Evolutionary conservation across 352 stramenopile species (phyloP).

Genomic region (Pythium plurisporium): DNA sequence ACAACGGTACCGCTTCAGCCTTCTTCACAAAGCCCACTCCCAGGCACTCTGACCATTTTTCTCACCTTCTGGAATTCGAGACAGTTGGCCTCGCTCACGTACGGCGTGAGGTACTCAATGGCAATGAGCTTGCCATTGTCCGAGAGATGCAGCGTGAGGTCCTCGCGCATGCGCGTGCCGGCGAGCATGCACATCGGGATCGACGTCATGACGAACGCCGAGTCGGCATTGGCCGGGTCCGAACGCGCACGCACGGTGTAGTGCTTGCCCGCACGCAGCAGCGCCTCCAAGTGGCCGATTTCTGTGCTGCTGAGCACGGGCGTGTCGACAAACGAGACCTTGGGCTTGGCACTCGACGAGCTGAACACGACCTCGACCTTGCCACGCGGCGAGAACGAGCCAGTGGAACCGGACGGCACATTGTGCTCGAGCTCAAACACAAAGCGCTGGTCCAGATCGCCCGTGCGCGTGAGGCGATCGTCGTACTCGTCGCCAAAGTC

Average conservation of each 20-base stretch:
- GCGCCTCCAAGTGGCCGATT: constrained; percentile 37
- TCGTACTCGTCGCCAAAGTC: constrained; percentile 70
- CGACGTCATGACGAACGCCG: constrained; percentile 66
- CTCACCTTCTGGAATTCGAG: constrained; percentile 54
- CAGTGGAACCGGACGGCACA: constrained; percentile 23
- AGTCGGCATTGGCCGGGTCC: constrained; percentile 50
- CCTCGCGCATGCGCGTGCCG: constrained; percentile 67
- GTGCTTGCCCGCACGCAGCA: constrained; percentile 44
- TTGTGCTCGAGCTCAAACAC: constrained; percentile 68
- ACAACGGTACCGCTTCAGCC: neutral
- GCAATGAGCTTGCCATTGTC: constrained; percentile 70
- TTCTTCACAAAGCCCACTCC: neutral
- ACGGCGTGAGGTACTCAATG: constrained; percentile 79
- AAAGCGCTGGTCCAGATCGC: constrained; percentile 40
- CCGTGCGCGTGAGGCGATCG: constrained; percentile 28
- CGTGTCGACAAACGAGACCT: constrained; percentile 50
- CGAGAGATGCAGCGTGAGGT: constrained; percentile 79
- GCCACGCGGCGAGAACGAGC: constrained; percentile 42
- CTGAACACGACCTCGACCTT: constrained; percentile 59
- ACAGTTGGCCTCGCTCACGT: constrained; percentile 35
- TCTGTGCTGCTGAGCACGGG: constrained; percentile 41
- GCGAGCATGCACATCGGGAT: constrained; percentile 80
- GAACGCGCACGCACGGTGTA: constrained; percentile 71
- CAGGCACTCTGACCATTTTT: neutral
- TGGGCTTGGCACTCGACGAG: constrained; percentile 48